phyloP scores from a whole-genome alignment of 768 basidiomycete genomes.

The Trametes cinnabarina region DNA sequence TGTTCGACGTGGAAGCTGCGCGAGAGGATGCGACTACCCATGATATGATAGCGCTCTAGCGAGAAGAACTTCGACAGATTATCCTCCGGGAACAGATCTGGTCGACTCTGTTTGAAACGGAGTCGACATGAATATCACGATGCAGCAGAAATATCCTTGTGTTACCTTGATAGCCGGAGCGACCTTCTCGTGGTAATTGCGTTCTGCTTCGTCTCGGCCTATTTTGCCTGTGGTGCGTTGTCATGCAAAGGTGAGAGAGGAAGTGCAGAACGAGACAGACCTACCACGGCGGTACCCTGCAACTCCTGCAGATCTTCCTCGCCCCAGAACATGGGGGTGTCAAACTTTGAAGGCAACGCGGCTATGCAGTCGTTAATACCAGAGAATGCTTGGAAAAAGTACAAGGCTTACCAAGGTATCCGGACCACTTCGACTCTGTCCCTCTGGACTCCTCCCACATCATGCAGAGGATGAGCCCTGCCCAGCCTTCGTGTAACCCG shows the following conservation, averaged over 20 bases:
- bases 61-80: constrained; percentile 53
- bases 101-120: constrained; percentile 51
- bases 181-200: constrained; percentile 64
- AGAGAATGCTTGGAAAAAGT: neutral
- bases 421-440: constrained; percentile 59
- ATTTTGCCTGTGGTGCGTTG: constrained; percentile 62
- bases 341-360: constrained; percentile 68
- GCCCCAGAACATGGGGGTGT: constrained; percentile 95
- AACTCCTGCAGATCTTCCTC: constrained; percentile 71
- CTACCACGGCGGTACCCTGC: constrained; percentile 81
- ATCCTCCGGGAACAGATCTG: constrained; percentile 65
- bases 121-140: neutral
- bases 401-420: constrained; percentile 61
- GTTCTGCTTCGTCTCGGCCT: constrained; percentile 79
- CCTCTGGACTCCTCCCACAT: constrained; percentile 88
- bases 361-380: constrained; percentile 34
- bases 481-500: constrained; percentile 73
- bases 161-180: constrained; percentile 67
- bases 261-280: constrained; percentile 42
- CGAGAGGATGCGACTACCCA: constrained; percentile 90
- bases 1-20: constrained; percentile 85
- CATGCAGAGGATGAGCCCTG: constrained; percentile 86
- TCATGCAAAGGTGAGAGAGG: neutral
- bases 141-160: neutral
- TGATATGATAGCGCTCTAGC: constrained; percentile 75